These are phyloP conservation scores for Suhomyces panamericanus DNA, from an alignment of 1,139 yeast species.

Conservation along the genomic window DNA sequence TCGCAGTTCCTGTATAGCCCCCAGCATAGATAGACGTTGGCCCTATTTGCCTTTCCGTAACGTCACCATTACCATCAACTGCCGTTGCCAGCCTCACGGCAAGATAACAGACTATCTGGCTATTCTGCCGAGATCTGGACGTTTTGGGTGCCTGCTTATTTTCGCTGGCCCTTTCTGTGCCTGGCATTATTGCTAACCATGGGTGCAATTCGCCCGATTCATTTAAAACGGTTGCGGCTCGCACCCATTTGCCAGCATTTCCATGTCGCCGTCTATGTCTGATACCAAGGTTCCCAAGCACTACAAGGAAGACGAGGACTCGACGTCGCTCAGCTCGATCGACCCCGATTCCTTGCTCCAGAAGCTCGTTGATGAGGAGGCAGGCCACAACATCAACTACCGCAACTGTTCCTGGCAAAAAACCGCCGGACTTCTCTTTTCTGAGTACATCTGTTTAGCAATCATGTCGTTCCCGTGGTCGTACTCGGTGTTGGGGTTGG, in stretches of 20 bases:
- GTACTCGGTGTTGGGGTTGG: slow-evolving; percentile 56
- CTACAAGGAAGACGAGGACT: slow-evolving; percentile 1
- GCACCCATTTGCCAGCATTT: not conserved
- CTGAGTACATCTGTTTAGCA: slow-evolving; percentile 63
- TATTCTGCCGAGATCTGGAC: no score
- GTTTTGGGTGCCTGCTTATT: no score
- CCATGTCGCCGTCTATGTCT: slow-evolving; percentile 7
- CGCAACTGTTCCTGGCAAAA: slow-evolving; percentile 57
- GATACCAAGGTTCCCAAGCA: slow-evolving; percentile 2
- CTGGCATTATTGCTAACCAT: not conserved
- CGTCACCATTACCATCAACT: no score
- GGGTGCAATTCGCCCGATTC: slow-evolving; percentile 4
- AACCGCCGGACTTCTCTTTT: slow-evolving; percentile 57
- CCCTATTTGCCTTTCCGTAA: no score
- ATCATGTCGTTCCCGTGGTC: slow-evolving; percentile 68
- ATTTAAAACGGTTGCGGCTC: slow-evolving; percentile 8
- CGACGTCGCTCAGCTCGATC: slow-evolving; percentile 4
- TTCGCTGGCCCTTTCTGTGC: not conserved
- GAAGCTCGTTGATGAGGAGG: slow-evolving; percentile 19
- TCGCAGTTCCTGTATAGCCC: no score
- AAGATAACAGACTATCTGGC: no score
- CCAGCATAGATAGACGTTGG: no score
- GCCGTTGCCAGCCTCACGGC: no score
- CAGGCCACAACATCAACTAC: slow-evolving; percentile 43
- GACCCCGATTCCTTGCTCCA: slow-evolving; percentile 13